phyloP scores from a whole-genome alignment of 2,329 filamentous ascomycete genomes.

The Cladorrhinum sp. region DNA sequence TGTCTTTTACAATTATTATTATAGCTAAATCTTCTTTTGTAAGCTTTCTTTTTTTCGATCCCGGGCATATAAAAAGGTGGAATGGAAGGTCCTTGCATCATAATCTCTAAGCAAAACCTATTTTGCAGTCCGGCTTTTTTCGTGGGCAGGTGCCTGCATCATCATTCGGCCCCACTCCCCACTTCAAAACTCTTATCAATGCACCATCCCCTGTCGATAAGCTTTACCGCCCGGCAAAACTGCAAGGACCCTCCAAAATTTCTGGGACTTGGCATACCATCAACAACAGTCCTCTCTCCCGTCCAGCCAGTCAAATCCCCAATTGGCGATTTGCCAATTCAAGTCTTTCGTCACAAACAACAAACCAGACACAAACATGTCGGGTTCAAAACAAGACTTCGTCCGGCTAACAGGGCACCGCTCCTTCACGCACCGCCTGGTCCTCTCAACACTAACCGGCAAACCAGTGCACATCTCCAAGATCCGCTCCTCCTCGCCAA shows the following conservation, averaged over 20 bases:
- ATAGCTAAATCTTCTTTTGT: too few relatives aligned
- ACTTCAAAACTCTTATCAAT: too few relatives aligned
- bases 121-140: too few relatives aligned
- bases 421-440: slow-evolving; percentile 76
- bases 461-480: slow-evolving; percentile 87
- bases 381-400: slow-evolving; percentile 48
- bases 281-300: background rate
- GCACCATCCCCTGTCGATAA: slow-evolving; percentile 20
- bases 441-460: slow-evolving; percentile 88
- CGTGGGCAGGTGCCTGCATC: too few relatives aligned
- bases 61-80: too few relatives aligned
- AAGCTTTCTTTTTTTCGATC: too few relatives aligned
- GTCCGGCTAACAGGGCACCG: slow-evolving; percentile 82
- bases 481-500: slow-evolving; percentile 83
- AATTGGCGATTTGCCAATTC: slow-evolving; percentile 4
- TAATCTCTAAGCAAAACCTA: too few relatives aligned
- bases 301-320: background rate
- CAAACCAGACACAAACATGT: slow-evolving; percentile 36
- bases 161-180: too few relatives aligned
- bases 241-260: slow-evolving; percentile 30
- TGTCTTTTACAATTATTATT: too few relatives aligned
- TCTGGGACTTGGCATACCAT: slow-evolving; percentile 14
- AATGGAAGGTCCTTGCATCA: too few relatives aligned
- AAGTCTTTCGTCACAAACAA: background rate
- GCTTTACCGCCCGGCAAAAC: slow-evolving; percentile 29